Percentiles rank a stretch among this genome's conserved stretches.
phyloP scores from a whole-genome alignment of 2,329 filamentous ascomycete species.

The Aspergillus proliferans region DNA sequence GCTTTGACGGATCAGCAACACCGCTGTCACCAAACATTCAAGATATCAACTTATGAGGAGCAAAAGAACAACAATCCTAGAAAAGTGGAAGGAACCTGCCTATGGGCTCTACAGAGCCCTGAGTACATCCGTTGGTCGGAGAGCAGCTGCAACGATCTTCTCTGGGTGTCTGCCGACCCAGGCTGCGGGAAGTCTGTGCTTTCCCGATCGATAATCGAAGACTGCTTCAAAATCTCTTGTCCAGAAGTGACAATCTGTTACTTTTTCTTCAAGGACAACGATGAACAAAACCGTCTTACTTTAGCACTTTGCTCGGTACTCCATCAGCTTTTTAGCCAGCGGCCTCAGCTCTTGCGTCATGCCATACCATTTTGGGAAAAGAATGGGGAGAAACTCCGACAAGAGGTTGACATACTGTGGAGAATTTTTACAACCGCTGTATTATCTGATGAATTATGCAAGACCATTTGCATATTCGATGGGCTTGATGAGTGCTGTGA shows the following conservation, averaged over 20 bases:
- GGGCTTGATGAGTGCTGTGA: conserved; percentile 12
- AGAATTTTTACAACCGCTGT: conserved; percentile 6
- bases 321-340: conserved; percentile 30
- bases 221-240: conserved; percentile 12
- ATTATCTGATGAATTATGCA: conserved; percentile 1
- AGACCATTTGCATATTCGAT: conserved; percentile 13
- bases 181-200: conserved; percentile 40
- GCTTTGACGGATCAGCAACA: no score
- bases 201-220: conserved; percentile 28
- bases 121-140: no score
- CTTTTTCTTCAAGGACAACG: conserved; percentile 38
- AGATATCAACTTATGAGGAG: no score
- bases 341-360: conserved; percentile 20
- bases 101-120: no score
- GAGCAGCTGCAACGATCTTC: no score
- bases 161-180: no score
- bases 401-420: conserved; percentile 11
- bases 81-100: no score
- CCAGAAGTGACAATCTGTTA: conserved; percentile 21
- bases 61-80: no score
- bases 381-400: conserved; percentile 12
- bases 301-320: conserved; percentile 31
- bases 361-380: conserved; percentile 10
- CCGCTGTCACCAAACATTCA: no score
- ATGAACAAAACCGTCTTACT: conserved; percentile 23